Percentiles rank a stretch among this genome's conserved stretches.
Evolutionary conservation across 1,139 yeast genomes (phyloP).

Genomic region (Hyphopichia khmerensis): DNA sequence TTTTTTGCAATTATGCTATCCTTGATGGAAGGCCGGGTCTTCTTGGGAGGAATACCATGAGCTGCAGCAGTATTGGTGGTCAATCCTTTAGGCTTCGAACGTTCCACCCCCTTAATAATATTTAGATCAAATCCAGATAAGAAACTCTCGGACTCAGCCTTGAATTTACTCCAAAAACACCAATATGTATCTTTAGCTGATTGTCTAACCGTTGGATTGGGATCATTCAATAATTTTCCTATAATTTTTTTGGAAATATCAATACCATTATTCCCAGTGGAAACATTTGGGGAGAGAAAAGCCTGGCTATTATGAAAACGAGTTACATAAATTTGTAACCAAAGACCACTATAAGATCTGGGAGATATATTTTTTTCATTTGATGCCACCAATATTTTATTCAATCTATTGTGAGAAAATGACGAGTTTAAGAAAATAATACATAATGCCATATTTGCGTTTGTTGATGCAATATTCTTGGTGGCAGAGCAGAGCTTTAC

Average conservation of each 20-base stretch:
- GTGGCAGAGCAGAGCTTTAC: slow-evolving; percentile 70
- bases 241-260: slow-evolving; percentile 55
- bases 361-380: slow-evolving; percentile 72
- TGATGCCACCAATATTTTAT: slow-evolving; percentile 51
- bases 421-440: slow-evolving; percentile 59
- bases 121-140: slow-evolving; percentile 45
- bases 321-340: slow-evolving; percentile 65
- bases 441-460: slow-evolving; percentile 68
- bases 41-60: slow-evolving; percentile 8
- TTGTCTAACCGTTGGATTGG: slow-evolving; percentile 79
- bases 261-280: slow-evolving; percentile 32
- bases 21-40: slow-evolving; percentile 29
- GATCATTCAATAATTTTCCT: slow-evolving; percentile 67
- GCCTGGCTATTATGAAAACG: slow-evolving; percentile 27
- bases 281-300: slow-evolving; percentile 37
- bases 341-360: slow-evolving; percentile 64
- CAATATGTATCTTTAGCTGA: slow-evolving; percentile 74
- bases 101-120: slow-evolving; percentile 37
- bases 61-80: slow-evolving; percentile 7
- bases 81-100: slow-evolving; percentile 44
- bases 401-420: slow-evolving; percentile 52
- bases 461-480: slow-evolving; percentile 74
- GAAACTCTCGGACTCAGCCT: slow-evolving; percentile 53
- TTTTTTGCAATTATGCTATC: slow-evolving; percentile 36
- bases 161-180: slow-evolving; percentile 52